Conservation (phyloP, 257 asterid genomes). For the Nicotiana tomentosiformis region DNA sequence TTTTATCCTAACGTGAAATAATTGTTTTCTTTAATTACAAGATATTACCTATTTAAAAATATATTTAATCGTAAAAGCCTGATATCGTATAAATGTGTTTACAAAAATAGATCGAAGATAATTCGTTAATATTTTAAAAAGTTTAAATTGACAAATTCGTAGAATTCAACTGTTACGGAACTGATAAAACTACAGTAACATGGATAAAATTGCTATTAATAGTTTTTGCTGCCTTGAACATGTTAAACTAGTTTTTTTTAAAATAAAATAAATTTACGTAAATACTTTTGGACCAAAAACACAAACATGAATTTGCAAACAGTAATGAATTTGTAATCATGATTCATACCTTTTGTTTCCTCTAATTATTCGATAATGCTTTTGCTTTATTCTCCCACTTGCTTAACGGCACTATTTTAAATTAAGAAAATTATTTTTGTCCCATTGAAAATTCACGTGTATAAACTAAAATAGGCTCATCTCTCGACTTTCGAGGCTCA, state of each 20-base stretch:
- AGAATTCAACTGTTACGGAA: too few species aligned
- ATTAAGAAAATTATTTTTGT: background rate
- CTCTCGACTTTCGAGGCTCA: background rate
- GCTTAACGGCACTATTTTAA: background rate
- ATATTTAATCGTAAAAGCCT: background rate
- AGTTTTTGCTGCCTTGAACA: too few species aligned
- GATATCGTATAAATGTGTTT: background rate
- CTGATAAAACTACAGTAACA: too few species aligned
- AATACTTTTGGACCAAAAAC: background rate
- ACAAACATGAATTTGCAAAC: background rate
- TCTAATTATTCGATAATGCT: background rate
- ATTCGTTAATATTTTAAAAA: too few species aligned
- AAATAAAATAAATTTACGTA: too few species aligned
- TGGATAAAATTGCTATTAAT: too few species aligned
- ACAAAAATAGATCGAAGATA: too few species aligned
- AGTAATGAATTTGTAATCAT: background rate
- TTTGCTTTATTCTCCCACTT: slow-evolving; percentile 11
- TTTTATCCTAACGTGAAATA: background rate
- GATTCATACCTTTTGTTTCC: background rate
- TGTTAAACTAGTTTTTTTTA: too few species aligned
- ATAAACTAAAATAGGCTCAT: slow-evolving; percentile 4
- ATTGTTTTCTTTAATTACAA: background rate
- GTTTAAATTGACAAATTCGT: too few species aligned
- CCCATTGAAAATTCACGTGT: background rate
- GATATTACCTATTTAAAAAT: background rate